Base-by-base conservation (phyloP, 768 basidiomycete genomes). In the Jaapia argillacea region DNA sequence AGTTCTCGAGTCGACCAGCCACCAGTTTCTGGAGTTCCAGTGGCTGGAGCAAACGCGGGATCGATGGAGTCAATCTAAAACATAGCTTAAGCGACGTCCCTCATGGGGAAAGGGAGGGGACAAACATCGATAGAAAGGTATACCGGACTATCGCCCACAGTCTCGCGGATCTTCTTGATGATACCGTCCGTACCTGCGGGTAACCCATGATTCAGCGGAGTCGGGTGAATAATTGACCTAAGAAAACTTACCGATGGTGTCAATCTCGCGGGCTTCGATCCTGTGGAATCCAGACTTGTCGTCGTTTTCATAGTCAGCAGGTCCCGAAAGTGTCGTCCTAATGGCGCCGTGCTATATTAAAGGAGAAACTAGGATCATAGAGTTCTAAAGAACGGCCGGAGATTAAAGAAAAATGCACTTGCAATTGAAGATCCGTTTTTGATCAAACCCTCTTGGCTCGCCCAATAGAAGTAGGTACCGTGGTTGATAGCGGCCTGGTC, bases 401-500 rank as follows among this genome's bases (percentile, higher is more conserved):
- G n/a, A 38, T 50, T 58, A 51, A 41, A 49, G 56, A 58, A 64
- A 55, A 28, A 47, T 60, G 73, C 52, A 84, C 83, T 85, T 85
- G 81, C 84, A 79, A 85, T 84, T 60, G 83, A 85, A 45, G 74
- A 72, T 49, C 82, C 83, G 47, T 85, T 83, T 52, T 69, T 70
- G 49, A 93, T 81, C 36, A 89, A 66, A 2, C 89, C 88, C 54
- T 89, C 85, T 51, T 82, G 74, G 47, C 78, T 79, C 0, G 90
- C 90, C 74, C 85, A 85, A 63, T 87, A 91, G 61, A 92, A 92
- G 66, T 90, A 91, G 2, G 85, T 88, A 10, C 88, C 89, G 47
- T 92, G 89, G 47, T 85, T 90, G 49, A 92, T 79, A 18, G 79
- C 77, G 0, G 81, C 83, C 45, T 80, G 79, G 1, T 71, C 68